phyloP scores from a whole-genome alignment of 1,139 yeast genomes.

The Saccharomyces hybrid region DNA sequence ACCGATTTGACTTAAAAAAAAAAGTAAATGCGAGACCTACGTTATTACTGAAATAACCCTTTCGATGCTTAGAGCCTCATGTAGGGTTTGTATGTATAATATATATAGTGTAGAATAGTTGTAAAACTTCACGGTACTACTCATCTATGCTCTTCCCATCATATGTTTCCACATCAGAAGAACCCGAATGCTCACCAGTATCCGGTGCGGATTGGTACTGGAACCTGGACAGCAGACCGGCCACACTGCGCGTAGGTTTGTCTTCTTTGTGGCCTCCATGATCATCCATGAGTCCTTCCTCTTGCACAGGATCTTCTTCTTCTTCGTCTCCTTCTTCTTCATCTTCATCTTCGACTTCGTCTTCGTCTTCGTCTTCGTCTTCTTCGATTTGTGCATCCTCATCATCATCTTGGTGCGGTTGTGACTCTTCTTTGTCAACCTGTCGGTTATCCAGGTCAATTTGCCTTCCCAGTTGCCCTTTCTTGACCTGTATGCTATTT shows the following conservation, averaged over 20 bases:
- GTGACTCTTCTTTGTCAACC: slow-evolving; percentile 9
- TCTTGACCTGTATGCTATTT: slow-evolving; percentile 4
- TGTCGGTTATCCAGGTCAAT: slow-evolving; percentile 16
- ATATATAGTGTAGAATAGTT: neutral
- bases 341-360: neutral
- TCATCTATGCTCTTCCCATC: neutral
- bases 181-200: neutral
- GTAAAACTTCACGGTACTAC: neutral
- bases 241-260: slow-evolving; percentile 4
- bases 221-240: neutral
- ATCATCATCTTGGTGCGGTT: slow-evolving; percentile 4
- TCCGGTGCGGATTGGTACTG: neutral
- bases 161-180: neutral
- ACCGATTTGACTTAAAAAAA: too few relatives aligned
- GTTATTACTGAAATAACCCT: neutral
- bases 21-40: too few relatives aligned
- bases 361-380: slow-evolving; percentile 15
- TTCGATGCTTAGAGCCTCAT: neutral
- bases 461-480: slow-evolving; percentile 11
- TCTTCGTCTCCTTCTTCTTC: slow-evolving; percentile 14
- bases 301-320: slow-evolving; percentile 6
- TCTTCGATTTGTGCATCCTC: too few relatives aligned
- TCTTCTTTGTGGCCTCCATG: slow-evolving; percentile 27
- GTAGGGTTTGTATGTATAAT: neutral
- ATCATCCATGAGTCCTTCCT: slow-evolving; percentile 23